Conservation (phyloP, 2,329 filamentous ascomycete species). For the Colletotrichum sp. region DNA sequence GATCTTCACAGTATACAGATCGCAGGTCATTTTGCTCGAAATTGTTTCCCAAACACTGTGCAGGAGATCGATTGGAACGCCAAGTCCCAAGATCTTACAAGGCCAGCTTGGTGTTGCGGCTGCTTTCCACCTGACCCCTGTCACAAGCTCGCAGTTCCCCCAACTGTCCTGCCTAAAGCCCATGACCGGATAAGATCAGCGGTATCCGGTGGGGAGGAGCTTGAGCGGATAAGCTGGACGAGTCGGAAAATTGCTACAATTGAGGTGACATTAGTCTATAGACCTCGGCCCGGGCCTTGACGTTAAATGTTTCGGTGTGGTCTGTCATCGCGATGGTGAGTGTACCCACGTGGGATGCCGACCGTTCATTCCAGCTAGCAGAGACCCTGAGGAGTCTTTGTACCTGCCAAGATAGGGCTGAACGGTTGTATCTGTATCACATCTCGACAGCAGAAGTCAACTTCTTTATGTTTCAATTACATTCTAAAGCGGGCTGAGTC, state of each 20-base stretch:
- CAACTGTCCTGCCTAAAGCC: not conserved
- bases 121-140: not conserved
- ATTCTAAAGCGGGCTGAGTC: too few relatives aligned
- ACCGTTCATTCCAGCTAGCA: not conserved
- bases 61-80: not conserved
- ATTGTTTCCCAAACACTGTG: accelerated
- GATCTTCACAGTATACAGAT: not conserved
- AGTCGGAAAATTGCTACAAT: not conserved
- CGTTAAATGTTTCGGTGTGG: not conserved
- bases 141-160: not conserved
- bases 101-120: not conserved
- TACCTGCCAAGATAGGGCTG: not conserved
- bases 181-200: not conserved
- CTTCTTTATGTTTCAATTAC: not conserved
- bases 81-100: not conserved
- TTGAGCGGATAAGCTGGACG: not conserved
- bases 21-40: accelerated
- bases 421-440: not conserved
- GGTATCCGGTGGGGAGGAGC: not conserved
- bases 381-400: not conserved
- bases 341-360: not conserved
- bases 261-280: not conserved
- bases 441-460: not conserved
- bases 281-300: not conserved
- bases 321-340: not conserved